phyloP scores from a whole-genome alignment of 1,139 yeast species.

The Protomyces inundatus region DNA sequence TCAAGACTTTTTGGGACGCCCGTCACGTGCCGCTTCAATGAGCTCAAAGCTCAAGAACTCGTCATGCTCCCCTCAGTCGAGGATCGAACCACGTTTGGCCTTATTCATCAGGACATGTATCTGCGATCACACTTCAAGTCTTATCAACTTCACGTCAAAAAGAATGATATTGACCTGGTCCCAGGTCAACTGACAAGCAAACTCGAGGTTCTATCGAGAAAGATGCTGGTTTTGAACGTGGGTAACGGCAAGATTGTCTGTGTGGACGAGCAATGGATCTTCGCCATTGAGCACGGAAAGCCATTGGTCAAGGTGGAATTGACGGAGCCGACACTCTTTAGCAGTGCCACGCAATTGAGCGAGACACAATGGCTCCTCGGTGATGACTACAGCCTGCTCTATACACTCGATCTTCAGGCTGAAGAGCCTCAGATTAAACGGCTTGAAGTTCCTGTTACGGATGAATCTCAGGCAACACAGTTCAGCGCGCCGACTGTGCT shows the following conservation, averaged over 20 bases:
- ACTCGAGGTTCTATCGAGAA: no score
- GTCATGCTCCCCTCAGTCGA: slow-evolving; percentile 26
- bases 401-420: slow-evolving; percentile 27
- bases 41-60: slow-evolving; percentile 30
- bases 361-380: slow-evolving; percentile 30
- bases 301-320: slow-evolving; percentile 17
- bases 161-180: slow-evolving; percentile 20
- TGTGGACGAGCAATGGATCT: slow-evolving; percentile 30
- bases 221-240: slow-evolving; percentile 25
- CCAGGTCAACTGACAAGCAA: neutral
- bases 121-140: slow-evolving; percentile 31
- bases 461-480: slow-evolving; percentile 29
- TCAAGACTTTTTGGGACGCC: slow-evolving; percentile 27
- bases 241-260: slow-evolving; percentile 28
- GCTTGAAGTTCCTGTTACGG: slow-evolving; percentile 5
- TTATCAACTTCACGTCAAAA: slow-evolving; percentile 29
- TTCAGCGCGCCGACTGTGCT: slow-evolving; percentile 29
- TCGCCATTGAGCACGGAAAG: slow-evolving; percentile 25
- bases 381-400: slow-evolving; percentile 32
- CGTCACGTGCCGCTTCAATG: slow-evolving; percentile 31
- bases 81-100: slow-evolving; percentile 30
- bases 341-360: slow-evolving; percentile 29
- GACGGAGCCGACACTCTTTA: slow-evolving; percentile 30
- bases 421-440: slow-evolving; percentile 1
- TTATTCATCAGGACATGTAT: slow-evolving; percentile 31